These are phyloP conservation scores for Diaporthe amygdali DNA, from an alignment of 2,329 filamentous ascomycete genomes.

Conservation along the genomic window DNA sequence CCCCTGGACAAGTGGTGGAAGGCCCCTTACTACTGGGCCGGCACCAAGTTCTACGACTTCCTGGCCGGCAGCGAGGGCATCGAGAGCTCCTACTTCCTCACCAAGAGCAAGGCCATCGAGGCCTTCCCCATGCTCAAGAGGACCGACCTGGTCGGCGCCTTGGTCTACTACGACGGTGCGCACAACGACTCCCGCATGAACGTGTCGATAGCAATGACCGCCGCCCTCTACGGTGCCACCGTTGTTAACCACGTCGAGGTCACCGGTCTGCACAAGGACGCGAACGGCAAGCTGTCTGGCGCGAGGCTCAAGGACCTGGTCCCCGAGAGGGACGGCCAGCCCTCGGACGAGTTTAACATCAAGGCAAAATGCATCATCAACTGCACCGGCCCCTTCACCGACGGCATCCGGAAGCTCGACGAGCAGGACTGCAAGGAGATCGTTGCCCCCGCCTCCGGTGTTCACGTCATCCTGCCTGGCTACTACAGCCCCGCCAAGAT, in stretches of 20 bases:
- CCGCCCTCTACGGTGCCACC: slow-evolving; percentile 79
- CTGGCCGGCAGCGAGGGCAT: slow-evolving; percentile 83
- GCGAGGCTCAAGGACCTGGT: slow-evolving; percentile 70
- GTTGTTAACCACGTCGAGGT: slow-evolving; percentile 84
- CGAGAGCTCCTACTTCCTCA: slow-evolving; percentile 82
- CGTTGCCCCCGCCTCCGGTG: slow-evolving; percentile 79
- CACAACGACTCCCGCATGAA: slow-evolving; percentile 92
- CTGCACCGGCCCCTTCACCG: slow-evolving; percentile 82
- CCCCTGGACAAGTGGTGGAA: slow-evolving; percentile 85
- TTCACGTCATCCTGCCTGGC: slow-evolving; percentile 82
- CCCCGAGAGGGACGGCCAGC: slow-evolving; percentile 59
- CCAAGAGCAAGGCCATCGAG: slow-evolving; percentile 76
- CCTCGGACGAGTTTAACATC: slow-evolving; percentile 66
- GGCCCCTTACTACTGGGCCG: slow-evolving; percentile 74
- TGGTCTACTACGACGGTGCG: slow-evolving; percentile 87
- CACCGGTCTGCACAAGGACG: slow-evolving; percentile 74
- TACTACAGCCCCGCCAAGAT: slow-evolving; percentile 81
- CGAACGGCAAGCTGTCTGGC: slow-evolving; percentile 70
- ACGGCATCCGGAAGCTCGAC: slow-evolving; percentile 82
- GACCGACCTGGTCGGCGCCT: slow-evolving; percentile 74
- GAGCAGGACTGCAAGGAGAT: slow-evolving; percentile 72
- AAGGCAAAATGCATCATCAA: slow-evolving; percentile 83
- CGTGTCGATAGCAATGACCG: slow-evolving; percentile 80
- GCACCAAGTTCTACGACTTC: slow-evolving; percentile 80
- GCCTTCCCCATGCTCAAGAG: slow-evolving; percentile 80